These are phyloP conservation scores for Saprolegnia parasitica DNA, from an alignment of 352 stramenopile genomes.

Conservation along the genomic window DNA sequence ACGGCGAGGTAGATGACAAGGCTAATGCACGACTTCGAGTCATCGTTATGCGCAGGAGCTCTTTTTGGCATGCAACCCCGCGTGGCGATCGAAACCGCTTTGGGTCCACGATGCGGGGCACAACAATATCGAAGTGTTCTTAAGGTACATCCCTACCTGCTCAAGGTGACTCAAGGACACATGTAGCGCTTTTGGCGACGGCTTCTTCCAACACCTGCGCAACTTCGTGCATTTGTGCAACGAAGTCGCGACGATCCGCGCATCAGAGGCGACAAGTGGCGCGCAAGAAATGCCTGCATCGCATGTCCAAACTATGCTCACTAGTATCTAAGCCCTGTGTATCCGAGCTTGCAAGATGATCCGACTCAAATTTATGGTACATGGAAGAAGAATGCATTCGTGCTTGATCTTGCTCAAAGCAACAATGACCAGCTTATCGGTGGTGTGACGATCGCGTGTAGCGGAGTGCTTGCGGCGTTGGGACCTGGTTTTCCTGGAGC, in stretches of 20 bases:
- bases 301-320: conserved; percentile 4
- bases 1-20: conserved; percentile 71
- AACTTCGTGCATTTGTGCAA: conserved; percentile 73
- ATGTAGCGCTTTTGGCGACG: conserved; percentile 46
- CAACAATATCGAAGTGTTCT: conserved; percentile 98
- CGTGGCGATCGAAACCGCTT: conserved; percentile 95
- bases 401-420: conserved; percentile 4
- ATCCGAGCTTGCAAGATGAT: conserved; percentile 4
- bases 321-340: neutral
- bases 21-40: neutral
- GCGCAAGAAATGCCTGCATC: conserved; percentile 25
- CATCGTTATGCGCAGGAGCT: conserved; percentile 49
- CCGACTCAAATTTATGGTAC: conserved; percentile 30
- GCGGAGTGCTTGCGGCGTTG: conserved; percentile 31
- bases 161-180: neutral
- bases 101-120: conserved; percentile 97
- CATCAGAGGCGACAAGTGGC: conserved; percentile 34
- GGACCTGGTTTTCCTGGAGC: neutral
- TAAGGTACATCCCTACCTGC: conserved; percentile 48
- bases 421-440: too few species aligned
- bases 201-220: conserved; percentile 78
- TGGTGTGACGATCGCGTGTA: conserved; percentile 14
- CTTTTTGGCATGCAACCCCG: conserved; percentile 88
- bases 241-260: conserved; percentile 50
- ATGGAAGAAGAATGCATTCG: conserved; percentile 38